These are phyloP conservation scores for Boletellus emodensis DNA, from an alignment of 768 basidiomycete species.

Conservation along the genomic window DNA sequence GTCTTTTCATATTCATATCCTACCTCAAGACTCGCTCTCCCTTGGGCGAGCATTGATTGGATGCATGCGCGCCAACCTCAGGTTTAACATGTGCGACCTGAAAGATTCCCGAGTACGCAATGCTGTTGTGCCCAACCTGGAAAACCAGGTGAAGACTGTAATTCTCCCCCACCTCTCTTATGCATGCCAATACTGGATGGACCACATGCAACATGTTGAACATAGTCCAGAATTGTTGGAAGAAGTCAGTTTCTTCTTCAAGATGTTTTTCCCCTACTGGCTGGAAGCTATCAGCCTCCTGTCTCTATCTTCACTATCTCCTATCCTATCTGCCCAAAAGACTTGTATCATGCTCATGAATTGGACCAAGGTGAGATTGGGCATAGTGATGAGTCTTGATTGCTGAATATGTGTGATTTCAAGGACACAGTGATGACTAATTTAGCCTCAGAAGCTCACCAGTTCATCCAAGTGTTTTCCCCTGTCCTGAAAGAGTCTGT, in stretches of 20 bases:
- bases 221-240: not conserved
- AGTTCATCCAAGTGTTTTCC: not conserved
- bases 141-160: not conserved
- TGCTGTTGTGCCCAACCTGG: not conserved
- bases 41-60: not conserved
- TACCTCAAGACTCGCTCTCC: not conserved
- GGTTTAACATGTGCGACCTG: conserved; percentile 6
- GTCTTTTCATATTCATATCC: too few relatives aligned
- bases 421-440: not conserved
- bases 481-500: not conserved
- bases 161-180: not conserved
- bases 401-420: not conserved
- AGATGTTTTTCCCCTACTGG: conserved; percentile 1
- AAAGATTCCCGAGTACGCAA: not conserved
- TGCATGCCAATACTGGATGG: conserved; percentile 1
- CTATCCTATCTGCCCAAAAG: not conserved
- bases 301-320: not conserved
- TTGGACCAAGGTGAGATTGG: not conserved
- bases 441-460: not conserved
- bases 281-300: conserved; percentile 1
- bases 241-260: conserved; percentile 1
- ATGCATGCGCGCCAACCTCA: not conserved
- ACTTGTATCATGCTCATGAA: not conserved
- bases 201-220: not conserved
- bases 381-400: not conserved